A percentile compares a stretch with the other conserved stretches of the same genome.
phyloP scores from a whole-genome alignment of 192 early-diverging fungal genomes.

The Gryganskiella cystojenkinii region DNA sequence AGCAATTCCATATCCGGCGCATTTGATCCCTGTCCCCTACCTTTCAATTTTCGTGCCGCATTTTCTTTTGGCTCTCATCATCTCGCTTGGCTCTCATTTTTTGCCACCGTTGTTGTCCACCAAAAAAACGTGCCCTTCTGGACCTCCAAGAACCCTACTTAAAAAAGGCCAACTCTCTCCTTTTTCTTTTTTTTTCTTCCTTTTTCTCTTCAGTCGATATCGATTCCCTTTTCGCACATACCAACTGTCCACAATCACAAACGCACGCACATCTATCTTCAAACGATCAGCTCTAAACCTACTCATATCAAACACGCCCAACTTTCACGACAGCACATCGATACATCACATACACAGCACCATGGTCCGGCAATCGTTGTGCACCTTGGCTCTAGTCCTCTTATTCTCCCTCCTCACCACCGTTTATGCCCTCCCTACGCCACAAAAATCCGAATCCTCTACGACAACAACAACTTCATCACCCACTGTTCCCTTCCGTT shows the following conservation, averaged over 20 bases:
- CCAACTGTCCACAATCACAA: conserved; percentile 19
- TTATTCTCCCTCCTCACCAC: conserved; percentile 14
- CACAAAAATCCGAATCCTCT: neutral
- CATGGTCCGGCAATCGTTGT: too few relatives aligned
- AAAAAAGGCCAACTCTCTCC: conserved; percentile 1
- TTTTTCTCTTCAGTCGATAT: conserved; percentile 20
- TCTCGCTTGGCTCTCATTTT: too few relatives aligned
- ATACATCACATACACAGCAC: too few relatives aligned
- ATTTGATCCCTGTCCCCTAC: too few relatives aligned
- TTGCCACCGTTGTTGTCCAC: too few relatives aligned
- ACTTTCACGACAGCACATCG: neutral
- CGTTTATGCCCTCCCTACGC: conserved; percentile 36
- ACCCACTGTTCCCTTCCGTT: conserved; percentile 15
- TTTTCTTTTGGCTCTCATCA: too few relatives aligned
- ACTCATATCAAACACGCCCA: neutral
- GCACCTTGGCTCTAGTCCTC: conserved; percentile 1
- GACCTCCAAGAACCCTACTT: too few relatives aligned
- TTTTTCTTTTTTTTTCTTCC: neutral
- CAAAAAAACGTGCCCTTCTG: too few relatives aligned
- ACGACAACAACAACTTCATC: neutral
- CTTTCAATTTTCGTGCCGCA: too few relatives aligned
- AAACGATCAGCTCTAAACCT: too few relatives aligned
- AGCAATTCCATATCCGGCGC: too few relatives aligned
- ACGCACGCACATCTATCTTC: too few relatives aligned
- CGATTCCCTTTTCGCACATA: conserved; percentile 16